Evolutionary conservation across 331 rosid genomes (phyloP).

Genomic region (Pyracantha coccinea): DNA sequence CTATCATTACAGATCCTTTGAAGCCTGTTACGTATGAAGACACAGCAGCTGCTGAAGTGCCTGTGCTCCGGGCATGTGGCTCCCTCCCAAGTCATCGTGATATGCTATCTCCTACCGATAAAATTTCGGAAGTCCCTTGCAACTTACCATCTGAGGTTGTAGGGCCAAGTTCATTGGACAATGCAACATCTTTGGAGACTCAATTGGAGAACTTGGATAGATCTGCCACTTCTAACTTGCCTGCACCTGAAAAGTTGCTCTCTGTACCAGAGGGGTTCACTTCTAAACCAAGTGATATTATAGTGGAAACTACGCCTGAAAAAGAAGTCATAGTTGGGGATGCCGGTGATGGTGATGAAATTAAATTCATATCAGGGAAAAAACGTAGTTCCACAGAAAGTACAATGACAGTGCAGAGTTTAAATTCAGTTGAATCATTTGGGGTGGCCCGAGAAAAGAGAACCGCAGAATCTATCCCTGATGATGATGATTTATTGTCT

Average conservation of each 20-base stretch:
- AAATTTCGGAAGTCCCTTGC: constrained; percentile 1
- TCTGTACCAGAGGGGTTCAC: constrained; percentile 35
- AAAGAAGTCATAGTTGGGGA: constrained; percentile 35
- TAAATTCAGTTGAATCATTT: constrained; percentile 61
- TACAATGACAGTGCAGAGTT: constrained; percentile 59
- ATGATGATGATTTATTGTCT: constrained; percentile 91
- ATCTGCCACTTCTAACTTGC: constrained; percentile 47
- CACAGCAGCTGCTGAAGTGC: constrained; percentile 23
- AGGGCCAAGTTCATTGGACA: constrained; percentile 11
- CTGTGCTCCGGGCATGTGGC: constrained; percentile 56
- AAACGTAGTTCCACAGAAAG: constrained; percentile 89
- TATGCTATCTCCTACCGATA: constrained; percentile 45
- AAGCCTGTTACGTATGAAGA: constrained; percentile 29
- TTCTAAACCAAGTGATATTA: constrained; percentile 40
- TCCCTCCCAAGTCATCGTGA: constrained; percentile 29
- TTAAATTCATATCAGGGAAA: constrained; percentile 44
- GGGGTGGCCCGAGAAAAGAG: constrained; percentile 52
- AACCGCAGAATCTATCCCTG: constrained; percentile 67
- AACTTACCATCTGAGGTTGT: constrained; percentile 7
- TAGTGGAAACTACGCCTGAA: constrained; percentile 54
- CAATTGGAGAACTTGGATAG: constrained; percentile 26
- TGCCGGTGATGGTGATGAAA: constrained; percentile 29
- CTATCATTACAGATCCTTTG: constrained; percentile 22
- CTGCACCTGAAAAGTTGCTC: constrained; percentile 80
- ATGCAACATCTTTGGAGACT: constrained; percentile 25